A percentile compares a stretch with the other conserved stretches of the same genome.
Evolutionary conservation across 2,329 filamentous ascomycete genomes (phyloP).

Genomic region (Cladorrhinum sp.): DNA sequence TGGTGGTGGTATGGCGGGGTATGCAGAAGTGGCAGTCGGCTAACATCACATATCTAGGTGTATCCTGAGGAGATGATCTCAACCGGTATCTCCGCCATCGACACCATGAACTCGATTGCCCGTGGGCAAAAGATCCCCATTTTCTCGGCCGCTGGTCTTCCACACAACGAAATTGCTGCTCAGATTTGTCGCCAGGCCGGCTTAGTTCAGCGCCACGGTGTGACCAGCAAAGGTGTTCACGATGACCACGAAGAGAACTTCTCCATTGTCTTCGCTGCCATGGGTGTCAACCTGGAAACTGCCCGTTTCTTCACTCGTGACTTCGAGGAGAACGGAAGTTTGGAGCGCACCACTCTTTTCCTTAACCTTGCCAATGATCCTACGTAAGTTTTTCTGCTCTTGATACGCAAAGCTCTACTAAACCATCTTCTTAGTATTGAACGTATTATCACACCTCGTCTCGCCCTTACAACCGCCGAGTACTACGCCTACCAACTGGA

Average conservation of each 20-base stretch:
- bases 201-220: constrained; percentile 74
- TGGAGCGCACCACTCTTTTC: constrained; percentile 97
- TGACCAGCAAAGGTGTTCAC: constrained; percentile 89
- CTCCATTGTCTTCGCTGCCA: constrained; percentile 98
- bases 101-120: constrained; percentile 97
- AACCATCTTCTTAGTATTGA: constrained; percentile 66
- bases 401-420: constrained; percentile 1
- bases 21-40: constrained; percentile 16
- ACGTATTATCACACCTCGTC: constrained; percentile 98
- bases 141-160: constrained; percentile 96
- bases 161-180: constrained; percentile 98
- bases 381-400: constrained; percentile 61
- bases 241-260: constrained; percentile 99
- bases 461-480: constrained; percentile 95
- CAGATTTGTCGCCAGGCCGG: constrained; percentile 98
- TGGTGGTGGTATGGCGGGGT: neutral
- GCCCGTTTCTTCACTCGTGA: constrained; percentile 97
- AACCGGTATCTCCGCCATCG: constrained; percentile 97
- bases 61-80: constrained; percentile 99
- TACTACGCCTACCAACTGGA: constrained; percentile 99
- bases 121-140: constrained; percentile 99
- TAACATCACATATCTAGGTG: constrained; percentile 55
- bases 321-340: constrained; percentile 97
- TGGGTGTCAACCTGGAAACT: constrained; percentile 99
- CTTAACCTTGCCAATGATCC: constrained; percentile 98